Evolutionary conservation across 495 filamentous ascomycete species (phyloP), one percentile per base, ranked within the genome.

Genomic region (Xylaria venustula): DNA sequence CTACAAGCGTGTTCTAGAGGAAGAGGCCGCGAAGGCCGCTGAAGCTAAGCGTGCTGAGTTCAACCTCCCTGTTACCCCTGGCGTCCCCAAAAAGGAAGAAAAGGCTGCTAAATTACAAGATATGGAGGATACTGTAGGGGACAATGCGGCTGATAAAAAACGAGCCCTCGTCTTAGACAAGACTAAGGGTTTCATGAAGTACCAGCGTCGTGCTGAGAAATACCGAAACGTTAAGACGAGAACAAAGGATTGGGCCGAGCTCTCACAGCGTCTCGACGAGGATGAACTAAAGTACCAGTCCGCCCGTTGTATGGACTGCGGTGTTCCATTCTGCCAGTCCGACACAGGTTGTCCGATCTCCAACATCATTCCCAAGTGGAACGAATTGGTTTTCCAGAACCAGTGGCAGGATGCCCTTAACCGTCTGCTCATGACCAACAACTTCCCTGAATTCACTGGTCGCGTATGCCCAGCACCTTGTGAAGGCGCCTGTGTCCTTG

Each of bases 351-450:
- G 94, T 74, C 94, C 94, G 0, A 97, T 99, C 76, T 95, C 91
- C 68, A 99, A 99, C 79, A 97, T 99, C 75, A 99, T 99, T 71
- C 94, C 94, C 45, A 99, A 99, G 71, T 99, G 92, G 92, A 98
- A 97, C 58, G 95, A 98, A 58, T 70, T 98, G 17, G 88, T 97
- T 0, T 97, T 97, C 79, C 65, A 89, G 69, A 90, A 90, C 68
- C 90, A 97, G 68, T 99, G 94, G 94, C 87, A 87, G 66, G 94
- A 98, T 77, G 94, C 94, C 19, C 87, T 98, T 17, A 95, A 96
- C 78, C 89, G 93, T 49, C 80, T 99, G 32, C 82, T 98, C 58
- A 96, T 97, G 91, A 99, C 94, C 57, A 99, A 99, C 81, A 97
- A 98, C 83, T 98, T 99, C 85, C 94, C 94, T 25, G 94, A 99